These are phyloP conservation scores for Colletotrichum incanum DNA, from an alignment of 2,329 filamentous ascomycete species.

Conservation along the genomic window DNA sequence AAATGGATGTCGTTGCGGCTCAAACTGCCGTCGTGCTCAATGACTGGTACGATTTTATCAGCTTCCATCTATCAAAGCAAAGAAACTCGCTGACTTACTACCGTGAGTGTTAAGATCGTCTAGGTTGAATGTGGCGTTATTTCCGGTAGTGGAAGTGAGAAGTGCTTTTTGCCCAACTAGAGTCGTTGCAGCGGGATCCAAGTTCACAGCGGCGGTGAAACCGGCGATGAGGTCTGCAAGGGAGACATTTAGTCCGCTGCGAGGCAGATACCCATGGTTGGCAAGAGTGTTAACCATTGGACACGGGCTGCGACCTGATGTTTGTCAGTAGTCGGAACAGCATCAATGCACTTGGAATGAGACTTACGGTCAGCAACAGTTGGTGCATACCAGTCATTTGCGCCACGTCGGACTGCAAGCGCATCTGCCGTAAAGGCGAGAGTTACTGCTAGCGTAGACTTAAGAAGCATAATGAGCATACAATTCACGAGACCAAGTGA, in stretches of 20 bases:
- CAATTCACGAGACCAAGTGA: not conserved
- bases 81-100: conserved; percentile 25
- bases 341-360: no score
- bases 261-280: conserved; percentile 47
- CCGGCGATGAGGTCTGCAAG: conserved; percentile 39
- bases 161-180: conserved; percentile 19
- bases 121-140: conserved; percentile 49
- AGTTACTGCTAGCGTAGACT: conserved; percentile 13
- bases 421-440: conserved; percentile 30
- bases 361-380: conserved; percentile 34
- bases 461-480: conserved; percentile 27
- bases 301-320: conserved; percentile 44
- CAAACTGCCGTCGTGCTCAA: conserved; percentile 54
- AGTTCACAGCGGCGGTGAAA: conserved; percentile 44
- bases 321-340: not conserved
- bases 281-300: conserved; percentile 48
- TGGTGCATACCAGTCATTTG: conserved; percentile 36
- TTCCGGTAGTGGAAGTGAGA: conserved; percentile 49
- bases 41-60: conserved; percentile 45
- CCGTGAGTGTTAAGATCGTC: conserved; percentile 49
- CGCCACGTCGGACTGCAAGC: conserved; percentile 21
- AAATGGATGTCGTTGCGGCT: conserved; percentile 50
- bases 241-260: conserved; percentile 41
- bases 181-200: conserved; percentile 42
- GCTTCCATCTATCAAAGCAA: not conserved